Conservation (phyloP, 1,284 basidiomycete genomes). For the Testicularia cyperi region DNA sequence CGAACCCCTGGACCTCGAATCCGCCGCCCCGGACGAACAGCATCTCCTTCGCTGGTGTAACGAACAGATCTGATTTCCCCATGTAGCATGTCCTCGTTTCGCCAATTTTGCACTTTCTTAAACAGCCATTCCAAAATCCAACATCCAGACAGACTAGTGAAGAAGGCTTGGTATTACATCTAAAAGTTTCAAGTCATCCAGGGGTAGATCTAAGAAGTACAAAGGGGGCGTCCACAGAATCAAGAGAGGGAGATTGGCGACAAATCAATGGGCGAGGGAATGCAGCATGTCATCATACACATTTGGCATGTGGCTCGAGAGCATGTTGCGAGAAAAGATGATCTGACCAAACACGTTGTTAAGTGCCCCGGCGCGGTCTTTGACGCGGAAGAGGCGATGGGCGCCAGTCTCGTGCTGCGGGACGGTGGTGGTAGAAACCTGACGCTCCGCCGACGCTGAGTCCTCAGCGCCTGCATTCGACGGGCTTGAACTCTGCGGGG, state of each 20-base stretch:
- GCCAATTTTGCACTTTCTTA: too few species aligned
- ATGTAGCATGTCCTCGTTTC: too few species aligned
- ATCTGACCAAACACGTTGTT: slow-evolving; percentile 74
- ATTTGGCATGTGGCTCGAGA: slow-evolving; percentile 72
- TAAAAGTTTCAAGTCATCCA: too few species aligned
- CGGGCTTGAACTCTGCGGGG: too few species aligned
- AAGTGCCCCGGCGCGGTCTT: slow-evolving; percentile 8
- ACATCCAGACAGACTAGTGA: too few species aligned
- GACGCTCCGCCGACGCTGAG: slow-evolving; percentile 1
- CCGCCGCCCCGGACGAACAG: slow-evolving; percentile 2
- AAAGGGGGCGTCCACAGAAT: too few species aligned
- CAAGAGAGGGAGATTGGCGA: neutral
- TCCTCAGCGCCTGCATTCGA: too few species aligned
- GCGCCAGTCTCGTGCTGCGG: too few species aligned
- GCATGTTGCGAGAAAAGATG: slow-evolving; percentile 76
- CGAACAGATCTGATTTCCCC: too few species aligned
- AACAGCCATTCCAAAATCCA: too few species aligned
- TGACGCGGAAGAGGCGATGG: slow-evolving; percentile 26
- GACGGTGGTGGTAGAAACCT: neutral
- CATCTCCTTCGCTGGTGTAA: slow-evolving; percentile 31
- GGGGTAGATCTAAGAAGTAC: too few species aligned
- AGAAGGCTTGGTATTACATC: too few species aligned
- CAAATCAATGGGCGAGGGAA: slow-evolving; percentile 9
- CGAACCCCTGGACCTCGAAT: slow-evolving; percentile 4
- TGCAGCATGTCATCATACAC: slow-evolving; percentile 45